Evolutionary conservation across 1,284 basidiomycete species (phyloP), one percentile per base, ranked within the genome.

Genomic region (Fereydounia khargensis): DNA sequence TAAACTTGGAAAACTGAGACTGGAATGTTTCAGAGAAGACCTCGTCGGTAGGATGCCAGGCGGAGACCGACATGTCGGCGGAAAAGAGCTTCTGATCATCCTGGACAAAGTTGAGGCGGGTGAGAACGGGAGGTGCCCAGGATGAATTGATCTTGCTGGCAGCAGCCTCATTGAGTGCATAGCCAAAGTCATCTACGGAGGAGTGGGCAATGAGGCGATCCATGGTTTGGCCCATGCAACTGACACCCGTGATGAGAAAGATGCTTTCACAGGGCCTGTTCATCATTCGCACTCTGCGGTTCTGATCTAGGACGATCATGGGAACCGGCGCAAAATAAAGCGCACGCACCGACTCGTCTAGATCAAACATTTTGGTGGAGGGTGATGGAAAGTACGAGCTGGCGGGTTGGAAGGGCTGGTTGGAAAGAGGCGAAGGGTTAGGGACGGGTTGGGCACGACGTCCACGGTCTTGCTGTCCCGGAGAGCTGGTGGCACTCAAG

Each of bases 241-340:
- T 53, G 37, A 62, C 50, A 16, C 53, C 59, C 10, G 48, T 56
- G 36, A 57, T 53, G 38, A 57, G 46, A 32, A 62, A 62, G 42
- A 62, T 57, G 21, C 51, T 53, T 36, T 71, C 68, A 35, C 64
- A 65, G 8, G 68, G 61, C 19, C 60, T 50, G 28, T 71, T 71
- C 58, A 68, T 56, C 65, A 71, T 65, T 21, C 67, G 57, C 22
- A 71, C 54, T 18, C 56, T 53, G 10, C 66, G 40, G 28, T 59
- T 67, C 28, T 56, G 43, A 34, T 71, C 68, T 28, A 71, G 53
- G 9, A 71, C 68, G 34, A 69, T 33, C 23, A 69, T 54, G n/a
- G 68, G 67, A 10, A 57, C 46, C 24, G 68, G 68, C 35, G 68
- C 66, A 53, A 71, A 71, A 46, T 71, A 71, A 37, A 71, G 49